phyloP scores from a whole-genome alignment of 2,329 filamentous ascomycete species.

The Hypomyces perniciosus region DNA sequence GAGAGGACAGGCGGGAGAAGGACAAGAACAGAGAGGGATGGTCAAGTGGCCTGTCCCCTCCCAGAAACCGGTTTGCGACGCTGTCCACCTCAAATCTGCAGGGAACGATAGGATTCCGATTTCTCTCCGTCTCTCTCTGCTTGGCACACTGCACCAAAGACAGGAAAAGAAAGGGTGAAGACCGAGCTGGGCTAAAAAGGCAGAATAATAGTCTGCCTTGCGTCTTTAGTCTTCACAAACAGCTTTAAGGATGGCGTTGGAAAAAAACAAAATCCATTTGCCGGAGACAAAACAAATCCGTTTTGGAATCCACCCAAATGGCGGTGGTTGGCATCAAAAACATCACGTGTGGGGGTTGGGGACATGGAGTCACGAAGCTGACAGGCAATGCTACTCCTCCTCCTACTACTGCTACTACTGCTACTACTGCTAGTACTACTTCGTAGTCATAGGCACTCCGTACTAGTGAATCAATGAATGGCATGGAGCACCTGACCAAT shows the following conservation, averaged over 20 bases:
- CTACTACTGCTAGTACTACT: too few species aligned
- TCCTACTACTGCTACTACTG: too few species aligned
- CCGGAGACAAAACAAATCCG: neutral
- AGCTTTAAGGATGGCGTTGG: neutral
- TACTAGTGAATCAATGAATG: too few species aligned
- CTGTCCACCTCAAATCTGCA: neutral
- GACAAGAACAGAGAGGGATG: neutral
- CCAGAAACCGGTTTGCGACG: neutral
- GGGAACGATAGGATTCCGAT: neutral
- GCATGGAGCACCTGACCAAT: too few species aligned
- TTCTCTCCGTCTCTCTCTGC: too few species aligned
- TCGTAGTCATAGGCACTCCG: too few species aligned
- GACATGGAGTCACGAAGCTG: neutral
- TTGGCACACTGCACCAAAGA: neutral
- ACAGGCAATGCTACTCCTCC: constrained; percentile 2
- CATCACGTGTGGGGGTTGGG: constrained; percentile 12
- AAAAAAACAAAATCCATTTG: neutral
- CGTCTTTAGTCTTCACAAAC: too few species aligned
- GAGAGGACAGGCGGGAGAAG: neutral
- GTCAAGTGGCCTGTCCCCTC: constrained; percentile 6
- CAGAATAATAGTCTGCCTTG: neutral
- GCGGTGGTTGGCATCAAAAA: constrained; percentile 8
- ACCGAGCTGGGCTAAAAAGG: neutral
- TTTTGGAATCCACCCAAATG: constrained; percentile 1
- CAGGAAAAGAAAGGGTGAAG: neutral